phyloP scores from a whole-genome alignment of 495 filamentous ascomycete genomes.

The Xylaria longipes region DNA sequence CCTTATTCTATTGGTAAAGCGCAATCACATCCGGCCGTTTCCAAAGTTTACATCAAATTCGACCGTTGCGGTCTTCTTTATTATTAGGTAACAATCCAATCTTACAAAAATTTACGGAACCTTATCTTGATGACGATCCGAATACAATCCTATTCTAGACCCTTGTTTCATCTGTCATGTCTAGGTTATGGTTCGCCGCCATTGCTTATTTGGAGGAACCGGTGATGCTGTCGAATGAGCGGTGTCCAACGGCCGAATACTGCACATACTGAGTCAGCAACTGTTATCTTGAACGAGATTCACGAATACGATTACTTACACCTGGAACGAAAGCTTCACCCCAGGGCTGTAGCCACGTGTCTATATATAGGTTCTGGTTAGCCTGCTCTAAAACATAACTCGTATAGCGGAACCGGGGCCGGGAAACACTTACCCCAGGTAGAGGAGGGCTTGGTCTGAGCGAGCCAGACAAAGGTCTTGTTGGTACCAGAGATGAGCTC shows the following conservation, averaged over 20 bases:
- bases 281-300: neutral
- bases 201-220: neutral
- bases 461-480: conserved; percentile 25
- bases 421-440: conserved; percentile 30
- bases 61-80: neutral
- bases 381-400: neutral
- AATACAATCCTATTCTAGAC: neutral
- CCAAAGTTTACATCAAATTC: neutral
- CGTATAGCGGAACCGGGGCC: neutral
- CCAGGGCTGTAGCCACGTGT: conserved; percentile 38
- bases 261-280: neutral
- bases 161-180: neutral
- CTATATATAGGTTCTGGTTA: conserved; percentile 29
- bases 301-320: conserved; percentile 13
- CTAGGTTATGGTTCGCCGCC: neutral
- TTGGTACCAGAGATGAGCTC: conserved; percentile 22
- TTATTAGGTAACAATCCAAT: neutral
- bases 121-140: neutral
- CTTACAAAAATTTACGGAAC: neutral
- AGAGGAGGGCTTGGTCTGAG: conserved; percentile 28
- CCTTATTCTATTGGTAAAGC: neutral
- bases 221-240: conserved; percentile 34
- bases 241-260: conserved; percentile 38
- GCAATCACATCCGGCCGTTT: neutral
- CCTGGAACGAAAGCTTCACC: conserved; percentile 31